phyloP scores from a whole-genome alignment of 768 basidiomycete genomes.

The Glaciozyma martinii region DNA sequence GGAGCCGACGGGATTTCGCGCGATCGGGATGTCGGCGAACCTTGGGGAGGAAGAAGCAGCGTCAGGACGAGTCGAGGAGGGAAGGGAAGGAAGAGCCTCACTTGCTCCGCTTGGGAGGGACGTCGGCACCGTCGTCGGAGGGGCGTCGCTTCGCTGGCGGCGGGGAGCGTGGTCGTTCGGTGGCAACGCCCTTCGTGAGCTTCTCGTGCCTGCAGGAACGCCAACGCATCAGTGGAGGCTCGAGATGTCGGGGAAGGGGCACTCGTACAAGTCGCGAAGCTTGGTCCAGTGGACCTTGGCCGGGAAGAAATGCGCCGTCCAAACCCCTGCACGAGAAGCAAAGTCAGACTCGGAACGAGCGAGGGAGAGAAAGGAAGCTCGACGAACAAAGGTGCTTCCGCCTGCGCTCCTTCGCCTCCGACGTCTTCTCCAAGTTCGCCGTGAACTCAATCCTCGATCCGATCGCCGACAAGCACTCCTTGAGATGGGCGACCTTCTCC shows the following conservation, averaged over 20 bases:
- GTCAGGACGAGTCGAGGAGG: too few species aligned
- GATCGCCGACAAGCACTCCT: constrained; percentile 88
- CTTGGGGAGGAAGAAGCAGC: too few species aligned
- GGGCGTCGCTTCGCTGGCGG: neutral
- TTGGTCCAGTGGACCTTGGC: constrained; percentile 8
- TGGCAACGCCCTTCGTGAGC: neutral
- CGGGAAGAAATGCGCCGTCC: constrained; percentile 28
- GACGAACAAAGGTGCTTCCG: constrained; percentile 34
- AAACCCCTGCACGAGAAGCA: constrained; percentile 14
- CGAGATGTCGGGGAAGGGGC: neutral
- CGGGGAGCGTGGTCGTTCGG: neutral
- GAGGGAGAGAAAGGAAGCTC: neutral
- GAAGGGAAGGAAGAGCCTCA: too few species aligned
- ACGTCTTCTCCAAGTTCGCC: constrained; percentile 9
- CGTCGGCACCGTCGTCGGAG: too few species aligned
- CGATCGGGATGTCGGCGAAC: too few species aligned
- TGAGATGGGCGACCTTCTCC: constrained; percentile 90
- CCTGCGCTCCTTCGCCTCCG: constrained; percentile 14
- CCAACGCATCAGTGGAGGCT: neutral
- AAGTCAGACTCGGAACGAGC: neutral
- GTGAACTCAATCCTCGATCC: constrained; percentile 72
- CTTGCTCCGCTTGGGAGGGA: too few species aligned
- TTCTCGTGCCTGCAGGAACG: constrained; percentile 1
- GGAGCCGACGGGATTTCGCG: too few species aligned
- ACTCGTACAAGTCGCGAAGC: constrained; percentile 15